Percentiles rank a stretch among this genome's conserved stretches.
Evolutionary conservation across 192 early-diverging fungal species (phyloP).

Genomic region (Glomus cerebriforme): DNA sequence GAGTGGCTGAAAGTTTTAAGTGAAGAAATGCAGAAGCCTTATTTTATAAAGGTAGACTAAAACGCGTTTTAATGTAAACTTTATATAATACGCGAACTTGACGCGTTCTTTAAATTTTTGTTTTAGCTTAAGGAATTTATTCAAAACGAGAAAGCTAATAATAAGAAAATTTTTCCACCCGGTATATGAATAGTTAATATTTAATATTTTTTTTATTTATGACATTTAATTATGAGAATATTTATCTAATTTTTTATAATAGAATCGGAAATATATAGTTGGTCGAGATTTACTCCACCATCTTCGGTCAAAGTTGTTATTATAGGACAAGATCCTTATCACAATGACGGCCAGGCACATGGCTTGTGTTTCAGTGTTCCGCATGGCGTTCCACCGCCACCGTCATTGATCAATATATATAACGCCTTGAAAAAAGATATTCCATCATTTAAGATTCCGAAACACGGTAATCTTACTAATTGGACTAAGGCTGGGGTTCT

Average conservation of each 20-base stretch:
- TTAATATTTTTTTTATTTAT: background rate
- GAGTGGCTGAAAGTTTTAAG: conserved; percentile 71
- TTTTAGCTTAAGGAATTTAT: background rate
- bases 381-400: conserved; percentile 74
- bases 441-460: conserved; percentile 67
- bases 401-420: conserved; percentile 92
- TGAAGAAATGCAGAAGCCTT: conserved; percentile 62
- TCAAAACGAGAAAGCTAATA: background rate
- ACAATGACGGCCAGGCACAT: conserved; percentile 57
- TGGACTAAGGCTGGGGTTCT: conserved; percentile 89
- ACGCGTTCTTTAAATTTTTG: no score
- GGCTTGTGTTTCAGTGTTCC: conserved; percentile 90
- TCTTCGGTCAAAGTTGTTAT: conserved; percentile 82
- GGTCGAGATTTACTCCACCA: conserved; percentile 76
- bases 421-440: conserved; percentile 74
- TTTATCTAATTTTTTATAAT: background rate
- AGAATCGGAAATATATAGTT: conserved; percentile 76
- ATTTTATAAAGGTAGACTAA: conserved; percentile 53
- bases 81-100: no score
- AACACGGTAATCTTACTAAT: conserved; percentile 77
- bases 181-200: background rate
- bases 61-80: background rate
- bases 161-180: background rate
- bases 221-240: background rate
- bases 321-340: conserved; percentile 90